Base-by-base conservation (phyloP, 495 filamentous ascomycete species). In the Recurvomyces mirabilis region DNA sequence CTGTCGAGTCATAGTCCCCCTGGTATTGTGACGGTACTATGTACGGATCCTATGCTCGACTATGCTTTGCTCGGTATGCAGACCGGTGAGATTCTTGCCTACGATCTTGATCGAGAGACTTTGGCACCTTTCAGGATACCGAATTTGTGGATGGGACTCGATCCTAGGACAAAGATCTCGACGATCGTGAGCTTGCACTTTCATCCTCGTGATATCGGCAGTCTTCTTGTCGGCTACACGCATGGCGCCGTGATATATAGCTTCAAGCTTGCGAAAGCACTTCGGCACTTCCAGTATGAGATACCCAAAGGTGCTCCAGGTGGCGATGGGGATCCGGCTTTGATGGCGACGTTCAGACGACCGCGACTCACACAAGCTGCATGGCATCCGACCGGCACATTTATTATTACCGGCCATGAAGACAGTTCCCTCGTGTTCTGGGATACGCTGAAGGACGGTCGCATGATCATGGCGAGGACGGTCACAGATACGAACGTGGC, bases 321-420 rank as follows among this genome's bases (percentile, higher is more conserved):
- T n/a, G 87, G 87, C 5, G 82, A 88, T 56, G 65, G 70, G 20
- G 71, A 79, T 52, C 69, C 72, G 15, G 62, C 69, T 14, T 53
- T 59, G 5, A 59, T 65, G 17, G 68, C 64, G 21, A 72, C 65
- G 11, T 51, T 68, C 44, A 72, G 85, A 42, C 79, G 65, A 45
- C 89, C 89, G 9, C 71, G 68, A 38, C 60, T 98, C 46, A 82
- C 73, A 1, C 79, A 87, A 43, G 88, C 82, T 0, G 54, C 86
- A 26, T 98, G 91, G 91, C 91, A 98, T 65, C 91, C 91, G 1
- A 93, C 87, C 20, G 91, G 91, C 0, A 91, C 83, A 0, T 98
- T 96, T 54, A 63, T 95, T 29, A 59, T 88, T 41, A 93, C 84
- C 0, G 81, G 81, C 10, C 81, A 96, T 54, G 88, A 95, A 49